Evolutionary conservation across 225 moss, liverwort and hornwort species (phyloP).

Genomic region (Marchantia paleacea): DNA sequence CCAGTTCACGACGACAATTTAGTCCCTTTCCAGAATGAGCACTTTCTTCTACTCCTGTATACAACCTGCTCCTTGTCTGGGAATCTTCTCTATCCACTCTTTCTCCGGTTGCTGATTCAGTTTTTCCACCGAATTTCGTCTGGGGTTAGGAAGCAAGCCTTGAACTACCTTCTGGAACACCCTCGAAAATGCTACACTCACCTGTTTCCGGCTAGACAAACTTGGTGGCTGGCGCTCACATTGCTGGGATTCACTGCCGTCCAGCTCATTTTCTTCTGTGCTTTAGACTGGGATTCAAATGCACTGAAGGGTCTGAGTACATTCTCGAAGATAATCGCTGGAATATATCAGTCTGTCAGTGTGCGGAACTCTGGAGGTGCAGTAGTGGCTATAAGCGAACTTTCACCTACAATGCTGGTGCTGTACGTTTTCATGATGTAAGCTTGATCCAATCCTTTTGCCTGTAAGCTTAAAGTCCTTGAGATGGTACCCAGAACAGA

Average conservation of each 20-base stretch:
- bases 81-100: constrained; percentile 60
- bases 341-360: constrained; percentile 64
- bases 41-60: constrained; percentile 43
- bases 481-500: no score
- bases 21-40: constrained; percentile 46
- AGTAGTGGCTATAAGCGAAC: constrained; percentile 33
- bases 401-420: constrained; percentile 52
- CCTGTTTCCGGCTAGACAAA: constrained; percentile 56
- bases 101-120: constrained; percentile 54
- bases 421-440: constrained; percentile 56
- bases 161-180: constrained; percentile 53
- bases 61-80: constrained; percentile 52
- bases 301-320: constrained; percentile 29
- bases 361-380: constrained; percentile 61
- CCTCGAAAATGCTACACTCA: constrained; percentile 62
- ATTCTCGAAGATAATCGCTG: constrained; percentile 49
- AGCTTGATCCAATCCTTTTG: constrained; percentile 4
- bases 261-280: constrained; percentile 51
- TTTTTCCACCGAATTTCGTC: constrained; percentile 24
- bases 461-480: no score
- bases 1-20: constrained; percentile 50
- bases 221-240: constrained; percentile 54
- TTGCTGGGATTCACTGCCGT: constrained; percentile 53
- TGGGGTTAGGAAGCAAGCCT: constrained; percentile 41
- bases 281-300: constrained; percentile 49